Base-by-base conservation (phyloP, 2,329 filamentous ascomycete species). In the Penicillium glabrum region DNA sequence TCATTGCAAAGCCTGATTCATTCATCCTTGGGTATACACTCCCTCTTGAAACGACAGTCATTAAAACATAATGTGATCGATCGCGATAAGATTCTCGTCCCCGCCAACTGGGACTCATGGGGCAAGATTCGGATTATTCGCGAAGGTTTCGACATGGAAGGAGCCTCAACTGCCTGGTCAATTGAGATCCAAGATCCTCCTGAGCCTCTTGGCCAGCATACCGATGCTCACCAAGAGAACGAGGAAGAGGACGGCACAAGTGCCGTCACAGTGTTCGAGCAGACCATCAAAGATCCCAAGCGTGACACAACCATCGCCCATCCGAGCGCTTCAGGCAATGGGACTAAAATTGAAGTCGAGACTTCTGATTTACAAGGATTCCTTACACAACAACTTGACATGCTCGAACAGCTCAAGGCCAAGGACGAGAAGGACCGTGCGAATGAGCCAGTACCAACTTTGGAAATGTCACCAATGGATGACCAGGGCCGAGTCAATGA, bases 31-130 rank as follows among this genome's bases (percentile, higher is more conserved):
- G 90, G 90, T 53, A 93, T 96, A 72, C 91, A 90, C 59, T 96
- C 90, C 23, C 82, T 95, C 21, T 79, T 96, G 19, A 91, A 91
- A 74, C 85, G 87, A 61, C 85, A 91, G 68, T 86, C 89, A 24
- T 82, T 96, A 24, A 95, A 91, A 76, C 89, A 93, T 72, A 96
- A 96, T 67, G 90, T 96, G 59, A 95, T 96, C 63, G 95, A 95
- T 76, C 85, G 93, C 58, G 93, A 96, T 74, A 96, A 96, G 80
- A 93, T 99, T 53, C 82, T 97, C 5, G 90, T 99, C 0, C 93
- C 93, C 1, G 89, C 93, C 16, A 97, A 97, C 73, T 99, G 95
- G 95, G 95, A 99, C 75, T 97, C 93, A 0, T 97, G 92, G 90
- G 93, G 92, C 58, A 99, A 98, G 77, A 97, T 99, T 58, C 85